Evolutionary conservation across 2,329 filamentous ascomycete genomes (phyloP).

Genomic region (Scolecobasidium constrictum): DNA sequence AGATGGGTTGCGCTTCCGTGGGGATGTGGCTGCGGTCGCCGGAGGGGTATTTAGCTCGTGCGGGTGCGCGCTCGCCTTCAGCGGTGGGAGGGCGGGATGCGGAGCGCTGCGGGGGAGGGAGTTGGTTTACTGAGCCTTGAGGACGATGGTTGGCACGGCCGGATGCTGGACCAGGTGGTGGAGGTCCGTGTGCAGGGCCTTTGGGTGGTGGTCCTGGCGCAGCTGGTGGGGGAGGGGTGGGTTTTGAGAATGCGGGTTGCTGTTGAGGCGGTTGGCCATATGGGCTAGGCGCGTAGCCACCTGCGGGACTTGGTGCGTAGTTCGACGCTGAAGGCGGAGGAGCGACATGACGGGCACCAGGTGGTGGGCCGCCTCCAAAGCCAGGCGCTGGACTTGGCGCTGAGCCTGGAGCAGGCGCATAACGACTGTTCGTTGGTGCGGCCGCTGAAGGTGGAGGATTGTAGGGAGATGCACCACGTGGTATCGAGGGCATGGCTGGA

Average conservation of each 20-base stretch:
- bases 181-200: constrained; percentile 36
- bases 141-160: constrained; percentile 20
- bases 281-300: constrained; percentile 39
- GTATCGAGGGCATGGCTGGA: constrained; percentile 33
- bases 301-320: constrained; percentile 17
- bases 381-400: constrained; percentile 25
- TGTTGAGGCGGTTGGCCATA: constrained; percentile 6
- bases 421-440: constrained; percentile 61
- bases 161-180: constrained; percentile 32
- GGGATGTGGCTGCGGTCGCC: constrained; percentile 90
- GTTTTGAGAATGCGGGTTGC: neutral
- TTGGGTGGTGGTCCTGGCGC: constrained; percentile 28
- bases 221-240: constrained; percentile 29
- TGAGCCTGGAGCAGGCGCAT: constrained; percentile 55
- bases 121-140: neutral
- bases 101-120: constrained; percentile 32
- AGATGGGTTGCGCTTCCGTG: constrained; percentile 60
- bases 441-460: constrained; percentile 55
- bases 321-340: constrained; percentile 7
- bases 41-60: constrained; percentile 22
- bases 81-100: constrained; percentile 16
- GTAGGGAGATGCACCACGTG: constrained; percentile 75
- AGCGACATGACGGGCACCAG: constrained; percentile 4
- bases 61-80: neutral
- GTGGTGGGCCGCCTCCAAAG: neutral